Conservation (phyloP, 257 asterid species). For the Solanum neorickii region DNA sequence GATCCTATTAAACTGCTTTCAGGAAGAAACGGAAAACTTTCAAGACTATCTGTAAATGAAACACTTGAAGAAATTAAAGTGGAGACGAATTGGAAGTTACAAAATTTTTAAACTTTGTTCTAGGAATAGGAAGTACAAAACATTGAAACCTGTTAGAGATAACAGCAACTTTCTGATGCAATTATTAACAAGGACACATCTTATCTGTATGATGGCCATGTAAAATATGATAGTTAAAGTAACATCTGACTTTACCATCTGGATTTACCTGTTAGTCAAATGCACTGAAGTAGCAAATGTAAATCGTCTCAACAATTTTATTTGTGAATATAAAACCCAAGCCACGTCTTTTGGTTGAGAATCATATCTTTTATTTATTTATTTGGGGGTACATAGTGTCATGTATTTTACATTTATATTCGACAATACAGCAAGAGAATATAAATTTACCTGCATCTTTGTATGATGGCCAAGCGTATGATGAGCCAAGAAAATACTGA, state of each 20-base stretch:
- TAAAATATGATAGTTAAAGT: background rate
- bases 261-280: background rate
- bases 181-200: background rate
- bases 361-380: background rate
- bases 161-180: background rate
- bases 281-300: background rate
- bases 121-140: background rate
- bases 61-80: background rate
- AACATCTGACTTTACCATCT: background rate
- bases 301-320: background rate
- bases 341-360: background rate
- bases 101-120: background rate
- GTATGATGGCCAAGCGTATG: constrained; percentile 86
- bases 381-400: background rate
- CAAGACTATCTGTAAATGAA: background rate
- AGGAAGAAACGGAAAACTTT: background rate
- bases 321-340: background rate
- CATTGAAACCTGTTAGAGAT: background rate
- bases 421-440: background rate
- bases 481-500: constrained; percentile 90
- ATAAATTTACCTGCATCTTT: constrained; percentile 61
- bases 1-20: background rate
- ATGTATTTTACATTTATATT: background rate
- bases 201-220: background rate
- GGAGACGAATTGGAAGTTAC: background rate